Evolutionary conservation across 805 yeast genomes (phyloP).

Genomic region (Candida fluviatilis): DNA sequence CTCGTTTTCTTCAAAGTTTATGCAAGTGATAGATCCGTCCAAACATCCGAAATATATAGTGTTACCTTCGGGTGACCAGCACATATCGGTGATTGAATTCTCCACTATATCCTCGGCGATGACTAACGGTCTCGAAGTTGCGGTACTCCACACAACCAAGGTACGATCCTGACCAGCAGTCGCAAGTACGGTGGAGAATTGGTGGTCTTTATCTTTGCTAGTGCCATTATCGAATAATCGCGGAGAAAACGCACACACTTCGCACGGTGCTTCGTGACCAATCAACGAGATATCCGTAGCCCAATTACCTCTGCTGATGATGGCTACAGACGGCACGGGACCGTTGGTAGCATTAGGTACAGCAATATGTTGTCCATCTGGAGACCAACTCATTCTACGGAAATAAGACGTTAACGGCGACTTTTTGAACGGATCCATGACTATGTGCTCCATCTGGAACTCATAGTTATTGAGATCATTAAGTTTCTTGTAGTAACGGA

Average conservation of each 20-base stretch:
- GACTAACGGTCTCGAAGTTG: conserved; percentile 68
- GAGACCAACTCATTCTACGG: conserved; percentile 83
- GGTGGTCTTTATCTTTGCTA: conserved; percentile 24
- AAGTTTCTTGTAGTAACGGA: conserved; percentile 68
- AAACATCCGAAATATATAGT: conserved; percentile 71
- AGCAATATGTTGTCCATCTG: conserved; percentile 84
- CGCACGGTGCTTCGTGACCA: conserved; percentile 85
- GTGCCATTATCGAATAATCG: conserved; percentile 46
- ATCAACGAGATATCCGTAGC: conserved; percentile 67
- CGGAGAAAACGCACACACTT: conserved; percentile 74
- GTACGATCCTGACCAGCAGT: conserved; percentile 95
- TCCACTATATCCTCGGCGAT: conserved; percentile 72
- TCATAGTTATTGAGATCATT: conserved; percentile 62
- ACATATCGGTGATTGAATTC: conserved; percentile 80
- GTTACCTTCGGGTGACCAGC: conserved; percentile 84
- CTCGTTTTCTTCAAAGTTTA: conserved; percentile 60
- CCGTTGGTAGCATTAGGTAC: conserved; percentile 85
- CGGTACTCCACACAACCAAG: conserved; percentile 84
- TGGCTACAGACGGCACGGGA: conserved; percentile 69
- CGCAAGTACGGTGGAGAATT: conserved; percentile 71
- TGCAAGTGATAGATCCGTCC: conserved; percentile 75
- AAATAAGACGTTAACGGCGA: conserved; percentile 93
- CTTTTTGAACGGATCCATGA: conserved; percentile 78
- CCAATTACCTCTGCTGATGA: conserved; percentile 78
- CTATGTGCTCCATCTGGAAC: conserved; percentile 80